phyloP scores from a whole-genome alignment of 1,139 yeast species.

The Hansenula anomala region DNA sequence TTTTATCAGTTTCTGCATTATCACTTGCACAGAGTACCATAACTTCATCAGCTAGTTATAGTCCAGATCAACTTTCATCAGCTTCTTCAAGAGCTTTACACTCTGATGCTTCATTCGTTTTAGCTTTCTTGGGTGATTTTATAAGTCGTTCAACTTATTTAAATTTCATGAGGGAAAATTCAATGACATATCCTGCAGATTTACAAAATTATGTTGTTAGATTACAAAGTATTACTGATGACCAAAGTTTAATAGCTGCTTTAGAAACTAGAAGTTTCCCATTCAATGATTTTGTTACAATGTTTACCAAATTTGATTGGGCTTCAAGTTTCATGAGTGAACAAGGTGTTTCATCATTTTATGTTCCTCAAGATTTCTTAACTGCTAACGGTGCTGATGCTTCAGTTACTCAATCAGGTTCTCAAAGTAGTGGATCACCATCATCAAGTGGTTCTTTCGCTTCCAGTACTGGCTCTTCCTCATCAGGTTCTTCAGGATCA shows the following conservation, averaged over 20 bases:
- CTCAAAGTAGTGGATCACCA: slow-evolving; percentile 1
- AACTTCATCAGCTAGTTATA: slow-evolving; percentile 6
- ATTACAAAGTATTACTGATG: slow-evolving; percentile 20
- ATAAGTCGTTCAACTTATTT: slow-evolving; percentile 21
- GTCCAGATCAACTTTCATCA: slow-evolving; percentile 7
- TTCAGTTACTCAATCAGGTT: neutral
- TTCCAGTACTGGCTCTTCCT: neutral
- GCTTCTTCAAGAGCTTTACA: slow-evolving; percentile 19
- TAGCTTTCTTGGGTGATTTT: slow-evolving; percentile 27
- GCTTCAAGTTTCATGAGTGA: slow-evolving; percentile 29
- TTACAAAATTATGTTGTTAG: slow-evolving; percentile 27
- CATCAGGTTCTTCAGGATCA: neutral
- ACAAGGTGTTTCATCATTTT: slow-evolving; percentile 30
- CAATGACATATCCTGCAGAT: slow-evolving; percentile 28
- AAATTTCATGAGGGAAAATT: slow-evolving; percentile 25
- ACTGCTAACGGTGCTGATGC: slow-evolving; percentile 6
- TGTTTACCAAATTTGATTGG: slow-evolving; percentile 40
- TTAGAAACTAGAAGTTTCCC: slow-evolving; percentile 33
- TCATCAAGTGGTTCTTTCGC: neutral
- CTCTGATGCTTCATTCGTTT: slow-evolving; percentile 18
- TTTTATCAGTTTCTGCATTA: neutral
- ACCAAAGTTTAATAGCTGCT: slow-evolving; percentile 24
- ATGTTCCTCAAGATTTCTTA: slow-evolving; percentile 32
- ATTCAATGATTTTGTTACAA: slow-evolving; percentile 35
- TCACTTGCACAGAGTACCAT: slow-evolving; percentile 5